Evolutionary conservation across 2,329 filamentous ascomycete species (phyloP), one percentile per base, ranked within the genome.

Genomic region (Colletotrichum navitas): DNA sequence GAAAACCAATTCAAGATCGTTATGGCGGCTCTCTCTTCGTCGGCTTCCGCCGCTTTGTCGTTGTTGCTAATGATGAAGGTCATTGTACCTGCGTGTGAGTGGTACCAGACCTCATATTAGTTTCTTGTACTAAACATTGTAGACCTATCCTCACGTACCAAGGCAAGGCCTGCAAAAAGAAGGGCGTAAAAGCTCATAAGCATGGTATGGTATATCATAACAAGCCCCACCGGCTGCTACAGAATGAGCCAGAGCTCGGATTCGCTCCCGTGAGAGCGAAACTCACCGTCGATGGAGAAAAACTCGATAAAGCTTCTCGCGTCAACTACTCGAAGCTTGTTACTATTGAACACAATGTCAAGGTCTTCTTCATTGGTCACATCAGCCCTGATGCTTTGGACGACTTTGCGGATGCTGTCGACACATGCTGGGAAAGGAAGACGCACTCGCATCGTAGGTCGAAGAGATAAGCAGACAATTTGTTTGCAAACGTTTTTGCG

Each of bases 101-200:
- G 24, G 18, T 8, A 8, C 21, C 3, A 24, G 12, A 12, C 4
- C 14, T 18, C 24, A 26, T 18, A 52, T 32, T 32, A 6, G 52
- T 56, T 56, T 56, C 52, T 56, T 24, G 10, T 21, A n/a, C 68
- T 74, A 26, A 66, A 56, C 3, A 7, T 21, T 8, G 5, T 67
- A 89, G 88, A 16, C 87, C 87, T 1, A 89, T 90, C 62, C 79
- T 86, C 29, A 89, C 88, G 0, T 90, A 90, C 72, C 83, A 84
- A n/a, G 80, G 81, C 29, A 82, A 84, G 71, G 88, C 78, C 1
- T 90, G 87, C 75, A 83, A 76, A 21, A 90, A 90, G 76, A 79
- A 68, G n/a, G 87, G 87, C 2, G 82, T 87, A 16, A 87, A 88
- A 71, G 79, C 86, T 4, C 77, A 80, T 11, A 85, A 87, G 66